Conservation (phyloP, 176 grass and related monocot species). For the Oryza meyeriana region DNA sequence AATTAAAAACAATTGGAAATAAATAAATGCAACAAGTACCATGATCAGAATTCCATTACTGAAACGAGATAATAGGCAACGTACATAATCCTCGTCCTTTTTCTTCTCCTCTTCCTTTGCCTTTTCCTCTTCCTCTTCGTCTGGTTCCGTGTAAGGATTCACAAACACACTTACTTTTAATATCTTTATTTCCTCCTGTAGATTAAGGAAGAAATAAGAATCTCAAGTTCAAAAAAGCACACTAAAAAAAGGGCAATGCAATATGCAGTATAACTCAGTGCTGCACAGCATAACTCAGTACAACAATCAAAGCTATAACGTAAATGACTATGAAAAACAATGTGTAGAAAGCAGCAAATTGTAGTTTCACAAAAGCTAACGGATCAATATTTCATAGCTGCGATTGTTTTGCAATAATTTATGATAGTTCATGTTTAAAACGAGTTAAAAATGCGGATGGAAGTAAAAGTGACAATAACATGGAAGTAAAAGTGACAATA, state of each 20-base stretch:
- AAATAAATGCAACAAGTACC: conserved; percentile 14
- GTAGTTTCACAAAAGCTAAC: background rate
- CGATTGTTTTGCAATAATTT: background rate
- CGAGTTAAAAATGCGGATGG: background rate
- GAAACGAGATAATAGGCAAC: conserved; percentile 27
- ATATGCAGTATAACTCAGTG: background rate
- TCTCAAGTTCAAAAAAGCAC: background rate
- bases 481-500: background rate
- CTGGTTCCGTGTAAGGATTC: conserved; percentile 86
- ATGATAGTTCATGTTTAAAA: background rate
- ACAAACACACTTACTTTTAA: conserved; percentile 66
- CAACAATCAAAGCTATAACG: background rate
- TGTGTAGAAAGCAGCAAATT: background rate
- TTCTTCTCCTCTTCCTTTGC: conserved; percentile 71
- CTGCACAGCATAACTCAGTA: background rate
- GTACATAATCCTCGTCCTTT: conserved; percentile 77
- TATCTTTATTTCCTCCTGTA: conserved; percentile 98
- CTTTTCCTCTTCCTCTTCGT: conserved; percentile 93
- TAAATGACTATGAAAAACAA: background rate
- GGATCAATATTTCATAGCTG: background rate
- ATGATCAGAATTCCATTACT: background rate
- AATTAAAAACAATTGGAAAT: conserved; percentile 11
- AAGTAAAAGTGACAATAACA: conserved; percentile 3
- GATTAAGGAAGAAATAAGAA: conserved; percentile 15
- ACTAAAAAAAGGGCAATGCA: background rate